phyloP scores from a whole-genome alignment of 257 asterid genomes.

The Nicotiana undulata region DNA sequence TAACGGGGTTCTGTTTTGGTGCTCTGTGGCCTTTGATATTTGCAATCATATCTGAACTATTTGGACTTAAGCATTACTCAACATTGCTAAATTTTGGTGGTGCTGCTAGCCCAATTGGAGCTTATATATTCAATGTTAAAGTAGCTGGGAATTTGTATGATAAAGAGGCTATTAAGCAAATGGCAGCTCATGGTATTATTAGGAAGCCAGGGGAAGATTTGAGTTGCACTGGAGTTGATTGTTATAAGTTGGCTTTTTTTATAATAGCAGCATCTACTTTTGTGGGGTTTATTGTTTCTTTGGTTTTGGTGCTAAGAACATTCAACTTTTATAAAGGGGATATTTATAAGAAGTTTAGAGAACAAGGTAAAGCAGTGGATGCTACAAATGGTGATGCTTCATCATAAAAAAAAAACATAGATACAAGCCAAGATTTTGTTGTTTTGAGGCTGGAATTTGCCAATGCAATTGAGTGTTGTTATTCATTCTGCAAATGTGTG shows the following conservation, averaged over 20 bases:
- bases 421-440: background rate
- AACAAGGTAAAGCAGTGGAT: conserved; percentile 1
- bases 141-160: conserved; percentile 44
- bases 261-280: conserved; percentile 34
- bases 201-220: conserved; percentile 33
- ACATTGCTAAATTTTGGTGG: conserved; percentile 45
- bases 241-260: conserved; percentile 34
- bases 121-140: conserved; percentile 40
- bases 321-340: conserved; percentile 42
- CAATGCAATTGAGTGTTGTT: background rate
- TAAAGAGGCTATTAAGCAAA: conserved; percentile 32
- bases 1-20: conserved; percentile 40
- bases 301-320: conserved; percentile 39
- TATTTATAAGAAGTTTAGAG: conserved; percentile 44
- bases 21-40: conserved; percentile 43
- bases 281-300: conserved; percentile 25
- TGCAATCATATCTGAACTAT: conserved; percentile 37
- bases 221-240: conserved; percentile 32
- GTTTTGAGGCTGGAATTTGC: background rate
- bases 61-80: conserved; percentile 42
- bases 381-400: background rate
- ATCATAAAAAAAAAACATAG: background rate
- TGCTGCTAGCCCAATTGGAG: conserved; percentile 52
- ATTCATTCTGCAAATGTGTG: background rate
- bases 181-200: conserved; percentile 26